Base-by-base conservation (phyloP, 768 basidiomycete species). In the Chalciporus pseudorubinellus region DNA sequence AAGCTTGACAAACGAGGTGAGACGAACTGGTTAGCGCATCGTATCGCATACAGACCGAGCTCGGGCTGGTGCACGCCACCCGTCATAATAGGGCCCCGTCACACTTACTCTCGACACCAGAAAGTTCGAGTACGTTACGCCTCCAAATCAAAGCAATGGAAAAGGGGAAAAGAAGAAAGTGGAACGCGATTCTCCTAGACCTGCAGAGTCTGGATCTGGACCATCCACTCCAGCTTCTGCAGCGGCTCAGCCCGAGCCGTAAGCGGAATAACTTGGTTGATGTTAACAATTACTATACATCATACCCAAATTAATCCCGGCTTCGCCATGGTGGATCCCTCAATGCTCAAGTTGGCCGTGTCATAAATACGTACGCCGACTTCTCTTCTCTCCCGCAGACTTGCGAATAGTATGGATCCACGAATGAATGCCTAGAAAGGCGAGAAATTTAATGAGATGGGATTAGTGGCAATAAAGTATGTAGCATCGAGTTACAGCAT, bases 91-190 rank as follows among this genome's bases (percentile, higher is more conserved):
- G 88, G 91, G 91, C 3, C 91, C 91, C 50, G 82, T 93, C 22
- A 92, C 90, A 11, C 85, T 93, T 54, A 91, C 87, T 1, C 74
- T 93, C 33, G 91, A 93, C 68, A 84, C 89, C 22, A 81, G 87
- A 44, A 89, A 86, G 64, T 88, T 82, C 47, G 85, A 87, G 72
- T 88, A 87, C 61, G 59, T 84, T 36, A 65, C 72, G 38, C 42
- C 55, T 51, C 41, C 53, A 10, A 49, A 56, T 19, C 45, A 44
- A n/a, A 40, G 46, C 9, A 39, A 42, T 7, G 45, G 51, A 39
- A 61, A 52, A 20, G 53, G 45, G 10, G 48, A 24, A 29, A 57
- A 51, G 50, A 55, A 48, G 51, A 54, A 40, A 42, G 39, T 0
- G 18, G 50, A 46, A 21, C 22, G 34, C 13, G 44, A 53, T 55